Evolutionary conservation across 768 basidiomycete genomes (phyloP).

Genomic region (Amanita subjunquillea): DNA sequence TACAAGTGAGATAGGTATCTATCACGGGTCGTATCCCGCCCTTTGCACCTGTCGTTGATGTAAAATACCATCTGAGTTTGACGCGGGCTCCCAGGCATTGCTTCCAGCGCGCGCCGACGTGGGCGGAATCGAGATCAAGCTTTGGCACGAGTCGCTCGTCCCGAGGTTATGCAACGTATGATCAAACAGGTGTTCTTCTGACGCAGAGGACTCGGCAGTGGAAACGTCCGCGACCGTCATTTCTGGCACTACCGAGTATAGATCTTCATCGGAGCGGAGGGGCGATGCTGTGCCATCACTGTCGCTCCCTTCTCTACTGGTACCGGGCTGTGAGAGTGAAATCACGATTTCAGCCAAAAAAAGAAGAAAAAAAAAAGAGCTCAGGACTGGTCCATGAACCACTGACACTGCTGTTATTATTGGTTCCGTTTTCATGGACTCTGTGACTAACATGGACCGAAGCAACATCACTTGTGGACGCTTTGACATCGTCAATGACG

Average conservation of each 20-base stretch:
- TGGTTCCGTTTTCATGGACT: neutral
- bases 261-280: constrained; percentile 1
- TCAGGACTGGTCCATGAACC: neutral
- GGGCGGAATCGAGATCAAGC: neutral
- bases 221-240: neutral
- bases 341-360: neutral
- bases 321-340: neutral
- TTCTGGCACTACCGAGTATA: constrained; percentile 1
- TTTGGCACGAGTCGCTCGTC: neutral
- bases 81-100: neutral
- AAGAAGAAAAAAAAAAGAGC: neutral
- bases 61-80: constrained; percentile 1
- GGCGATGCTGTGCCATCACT: constrained; percentile 1
- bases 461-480: constrained; percentile 55
- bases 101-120: neutral
- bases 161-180: constrained; percentile 3
- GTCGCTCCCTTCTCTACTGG: constrained; percentile 1
- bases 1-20: neutral
- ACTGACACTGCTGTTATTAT: neutral
- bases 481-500: constrained; percentile 63
- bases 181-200: neutral
- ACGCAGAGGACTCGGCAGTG: constrained; percentile 4
- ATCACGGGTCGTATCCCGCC: constrained; percentile 5
- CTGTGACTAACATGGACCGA: constrained; percentile 20
- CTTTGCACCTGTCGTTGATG: constrained; percentile 2